Conservation (phyloP, 2,329 filamentous ascomycete species). For the Aureobasidium vineae region DNA sequence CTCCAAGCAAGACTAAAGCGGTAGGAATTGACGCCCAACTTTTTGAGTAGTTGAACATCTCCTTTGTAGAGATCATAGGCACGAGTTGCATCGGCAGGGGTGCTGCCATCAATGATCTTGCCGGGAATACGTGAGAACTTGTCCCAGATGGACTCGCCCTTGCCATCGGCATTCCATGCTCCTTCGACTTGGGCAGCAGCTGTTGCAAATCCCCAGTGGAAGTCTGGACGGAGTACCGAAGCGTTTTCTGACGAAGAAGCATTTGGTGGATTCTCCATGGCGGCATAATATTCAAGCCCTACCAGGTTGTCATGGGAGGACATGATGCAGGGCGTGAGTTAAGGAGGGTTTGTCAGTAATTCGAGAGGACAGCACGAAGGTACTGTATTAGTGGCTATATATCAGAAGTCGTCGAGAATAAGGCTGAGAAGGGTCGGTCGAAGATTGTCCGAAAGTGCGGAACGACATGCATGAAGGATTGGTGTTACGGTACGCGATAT, state of each 20-base stretch:
- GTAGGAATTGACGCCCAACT: slow-evolving; percentile 50
- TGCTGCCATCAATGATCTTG: slow-evolving; percentile 39
- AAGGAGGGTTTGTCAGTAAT: not conserved
- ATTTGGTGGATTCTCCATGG: slow-evolving; percentile 15
- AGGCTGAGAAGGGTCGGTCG: slow-evolving; percentile 11
- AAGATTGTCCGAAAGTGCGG: not conserved
- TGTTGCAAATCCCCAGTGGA: slow-evolving; percentile 46
- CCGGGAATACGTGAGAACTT: slow-evolving; percentile 38
- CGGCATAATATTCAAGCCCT: not conserved
- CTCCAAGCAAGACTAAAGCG: slow-evolving; percentile 84
- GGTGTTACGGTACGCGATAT: not conserved
- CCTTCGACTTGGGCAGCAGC: slow-evolving; percentile 49
- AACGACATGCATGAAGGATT: not conserved
- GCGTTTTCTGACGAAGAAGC: slow-evolving; percentile 18
- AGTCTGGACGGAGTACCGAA: slow-evolving; percentile 38
- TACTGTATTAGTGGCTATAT: not conserved
- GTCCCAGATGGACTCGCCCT: slow-evolving; percentile 38
- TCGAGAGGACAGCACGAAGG: not conserved
- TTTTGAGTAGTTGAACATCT: slow-evolving; percentile 33
- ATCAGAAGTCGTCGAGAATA: not conserved
- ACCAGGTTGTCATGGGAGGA: not conserved
- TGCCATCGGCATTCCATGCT: slow-evolving; percentile 46
- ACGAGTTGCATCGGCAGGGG: slow-evolving; percentile 49
- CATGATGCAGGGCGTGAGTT: no score
- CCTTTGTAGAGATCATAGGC: slow-evolving; percentile 54